These are phyloP conservation scores for Zymoseptoria crescenta DNA, from an alignment of 2,329 filamentous ascomycete genomes.

Conservation along the genomic window DNA sequence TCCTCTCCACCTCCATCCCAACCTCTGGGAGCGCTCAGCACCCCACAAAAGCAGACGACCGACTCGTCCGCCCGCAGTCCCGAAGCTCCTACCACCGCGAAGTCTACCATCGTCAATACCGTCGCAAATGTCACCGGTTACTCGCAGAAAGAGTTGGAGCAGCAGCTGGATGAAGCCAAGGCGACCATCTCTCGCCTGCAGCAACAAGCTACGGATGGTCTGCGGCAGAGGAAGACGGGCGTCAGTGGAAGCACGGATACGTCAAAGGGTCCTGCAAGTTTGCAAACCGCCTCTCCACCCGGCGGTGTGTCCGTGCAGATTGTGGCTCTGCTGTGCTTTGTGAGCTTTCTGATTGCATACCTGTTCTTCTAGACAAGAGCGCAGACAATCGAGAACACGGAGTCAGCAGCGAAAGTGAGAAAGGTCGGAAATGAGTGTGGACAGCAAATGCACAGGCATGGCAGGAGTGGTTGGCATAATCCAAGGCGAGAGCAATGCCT, in stretches of 20 bases:
- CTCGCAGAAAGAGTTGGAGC: conserved; percentile 56
- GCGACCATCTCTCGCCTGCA: conserved; percentile 62
- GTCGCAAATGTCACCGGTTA: conserved; percentile 45
- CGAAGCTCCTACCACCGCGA: conserved; percentile 22
- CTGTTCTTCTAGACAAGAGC: conserved; percentile 69
- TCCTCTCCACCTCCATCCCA: conserved; percentile 43
- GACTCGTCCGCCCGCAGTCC: conserved; percentile 29
- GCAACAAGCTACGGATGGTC: conserved; percentile 56
- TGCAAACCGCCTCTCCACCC: conserved; percentile 21
- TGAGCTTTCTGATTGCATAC: conserved; percentile 91
- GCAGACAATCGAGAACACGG: not conserved
- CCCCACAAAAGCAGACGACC: conserved; percentile 33
- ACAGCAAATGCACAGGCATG: not conserved
- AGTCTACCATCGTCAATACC: conserved; percentile 30
- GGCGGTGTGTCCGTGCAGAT: conserved; percentile 82
- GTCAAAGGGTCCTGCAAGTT: conserved; percentile 15
- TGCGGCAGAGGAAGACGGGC: conserved; percentile 66
- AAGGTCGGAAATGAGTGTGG: not conserved
- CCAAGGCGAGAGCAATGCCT: too few relatives aligned
- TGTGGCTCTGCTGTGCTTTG: conserved; percentile 72
- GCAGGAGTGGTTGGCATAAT: not conserved
- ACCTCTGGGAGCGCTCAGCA: conserved; percentile 34
- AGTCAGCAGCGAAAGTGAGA: not conserved
- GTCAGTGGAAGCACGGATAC: conserved; percentile 8
- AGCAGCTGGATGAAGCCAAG: conserved; percentile 67